Conservation (phyloP, 441 rosid genomes). For the Bocquillonia castaneifolia region DNA sequence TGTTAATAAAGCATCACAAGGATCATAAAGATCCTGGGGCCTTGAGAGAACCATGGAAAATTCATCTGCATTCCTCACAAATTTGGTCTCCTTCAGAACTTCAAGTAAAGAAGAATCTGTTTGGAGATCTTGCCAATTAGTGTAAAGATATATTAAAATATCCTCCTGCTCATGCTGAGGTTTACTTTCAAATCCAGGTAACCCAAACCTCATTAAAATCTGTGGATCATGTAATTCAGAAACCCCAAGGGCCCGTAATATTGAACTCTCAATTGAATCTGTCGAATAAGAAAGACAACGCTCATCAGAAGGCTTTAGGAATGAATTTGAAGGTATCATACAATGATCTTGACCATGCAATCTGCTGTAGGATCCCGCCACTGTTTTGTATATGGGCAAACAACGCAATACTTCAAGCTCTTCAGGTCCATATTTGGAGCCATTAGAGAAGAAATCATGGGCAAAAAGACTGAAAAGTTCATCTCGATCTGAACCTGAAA, state of each 20-base stretch:
- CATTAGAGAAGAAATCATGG: slow-evolving; percentile 58
- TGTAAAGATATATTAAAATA: slow-evolving; percentile 61
- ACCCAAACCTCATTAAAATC: slow-evolving; percentile 79
- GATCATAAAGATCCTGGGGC: slow-evolving; percentile 92
- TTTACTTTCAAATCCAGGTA: slow-evolving; percentile 78
- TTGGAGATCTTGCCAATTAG: slow-evolving; percentile 77
- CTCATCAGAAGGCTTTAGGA: slow-evolving; percentile 77
- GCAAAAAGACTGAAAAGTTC: slow-evolving; percentile 84
- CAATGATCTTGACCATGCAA: slow-evolving; percentile 65
- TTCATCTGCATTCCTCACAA: slow-evolving; percentile 81
- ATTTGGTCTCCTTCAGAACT: slow-evolving; percentile 76
- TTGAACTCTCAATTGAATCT: slow-evolving; percentile 61
- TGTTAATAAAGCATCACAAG: slow-evolving; percentile 72
- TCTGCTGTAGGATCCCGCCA: slow-evolving; percentile 58
- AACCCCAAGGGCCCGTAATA: slow-evolving; percentile 83
- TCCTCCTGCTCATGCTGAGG: slow-evolving; percentile 77
- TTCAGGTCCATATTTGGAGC: slow-evolving; percentile 57
- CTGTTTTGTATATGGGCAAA: slow-evolving; percentile 88
- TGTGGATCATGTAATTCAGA: slow-evolving; percentile 80
- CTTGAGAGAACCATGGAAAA: slow-evolving; percentile 54
- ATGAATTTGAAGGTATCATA: slow-evolving; percentile 72
- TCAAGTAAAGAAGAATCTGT: slow-evolving; percentile 71
- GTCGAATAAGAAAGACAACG: slow-evolving; percentile 65
- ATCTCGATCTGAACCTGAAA: slow-evolving; percentile 60
- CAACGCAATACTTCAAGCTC: slow-evolving; percentile 74